Evolutionary conservation across 371 early-diverging fungal genomes (phyloP).

Genomic region (Apophysomyces elegans): DNA sequence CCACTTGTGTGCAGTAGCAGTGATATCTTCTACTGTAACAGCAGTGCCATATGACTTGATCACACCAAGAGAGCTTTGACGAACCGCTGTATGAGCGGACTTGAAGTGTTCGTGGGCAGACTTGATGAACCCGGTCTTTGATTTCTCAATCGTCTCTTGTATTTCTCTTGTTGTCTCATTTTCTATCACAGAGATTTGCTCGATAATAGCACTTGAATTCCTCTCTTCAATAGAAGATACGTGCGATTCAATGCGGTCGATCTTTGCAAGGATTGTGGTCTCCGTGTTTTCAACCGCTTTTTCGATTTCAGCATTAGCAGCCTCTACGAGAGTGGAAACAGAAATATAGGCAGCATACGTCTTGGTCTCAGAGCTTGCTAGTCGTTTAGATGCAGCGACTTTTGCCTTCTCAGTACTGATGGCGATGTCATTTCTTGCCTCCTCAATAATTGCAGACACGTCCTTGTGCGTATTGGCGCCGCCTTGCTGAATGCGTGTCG

Average conservation of each 20-base stretch:
- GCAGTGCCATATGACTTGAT: constrained; percentile 2
- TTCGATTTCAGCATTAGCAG: constrained; percentile 32
- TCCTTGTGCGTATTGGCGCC: constrained; percentile 34
- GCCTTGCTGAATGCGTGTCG: constrained; percentile 25
- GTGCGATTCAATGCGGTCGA: constrained; percentile 29
- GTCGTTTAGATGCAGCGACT: constrained; percentile 26
- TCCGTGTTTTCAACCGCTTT: constrained; percentile 25
- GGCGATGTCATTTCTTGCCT: constrained; percentile 25
- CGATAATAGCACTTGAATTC: constrained; percentile 16
- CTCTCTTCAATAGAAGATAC: constrained; percentile 28
- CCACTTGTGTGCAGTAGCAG: constrained; percentile 32
- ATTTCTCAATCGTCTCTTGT: constrained; percentile 27
- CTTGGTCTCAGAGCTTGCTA: constrained; percentile 33
- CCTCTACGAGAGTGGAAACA: constrained; percentile 27
- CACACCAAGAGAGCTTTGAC: constrained; percentile 16
- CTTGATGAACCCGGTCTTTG: constrained; percentile 20
- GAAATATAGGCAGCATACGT: constrained; percentile 24
- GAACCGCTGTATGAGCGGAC: constrained; percentile 16
- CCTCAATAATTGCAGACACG: constrained; percentile 25
- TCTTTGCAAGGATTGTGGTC: constrained; percentile 18
- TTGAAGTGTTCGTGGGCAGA: constrained; percentile 20
- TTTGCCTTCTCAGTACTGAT: constrained; percentile 22
- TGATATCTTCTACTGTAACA: constrained; percentile 30
- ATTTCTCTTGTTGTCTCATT: constrained; percentile 25
- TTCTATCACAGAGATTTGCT: constrained; percentile 19